phyloP scores from a whole-genome alignment of 1,284 basidiomycete genomes.

The Lentinula novae-zelandiae region DNA sequence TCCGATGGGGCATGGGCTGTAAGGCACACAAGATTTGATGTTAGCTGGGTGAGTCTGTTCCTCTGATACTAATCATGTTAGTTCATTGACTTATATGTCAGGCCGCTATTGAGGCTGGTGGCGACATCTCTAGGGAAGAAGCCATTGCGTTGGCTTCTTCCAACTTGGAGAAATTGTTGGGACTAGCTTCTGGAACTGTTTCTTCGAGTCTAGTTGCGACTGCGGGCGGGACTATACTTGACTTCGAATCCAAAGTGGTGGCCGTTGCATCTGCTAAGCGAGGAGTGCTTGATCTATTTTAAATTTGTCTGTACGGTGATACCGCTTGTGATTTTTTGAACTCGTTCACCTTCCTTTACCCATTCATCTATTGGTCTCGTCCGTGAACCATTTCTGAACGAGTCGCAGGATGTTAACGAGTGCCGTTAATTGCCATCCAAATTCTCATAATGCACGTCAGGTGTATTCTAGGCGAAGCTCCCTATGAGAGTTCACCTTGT shows the following conservation, averaged over 20 bases:
- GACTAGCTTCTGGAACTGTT: slow-evolving; percentile 24
- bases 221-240: slow-evolving; percentile 48
- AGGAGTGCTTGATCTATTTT: slow-evolving; percentile 43
- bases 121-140: slow-evolving; percentile 43
- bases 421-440: neutral
- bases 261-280: slow-evolving; percentile 52
- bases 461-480: neutral
- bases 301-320: neutral
- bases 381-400: too few relatives aligned
- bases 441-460: neutral
- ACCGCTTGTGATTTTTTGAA: too few relatives aligned
- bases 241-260: slow-evolving; percentile 57
- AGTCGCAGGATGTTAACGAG: too few relatives aligned
- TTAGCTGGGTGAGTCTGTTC: slow-evolving; percentile 39
- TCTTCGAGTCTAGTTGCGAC: slow-evolving; percentile 62
- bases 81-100: slow-evolving; percentile 5
- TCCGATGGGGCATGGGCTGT: slow-evolving; percentile 40
- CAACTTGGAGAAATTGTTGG: slow-evolving; percentile 59
- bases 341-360: too few relatives aligned
- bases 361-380: too few relatives aligned
- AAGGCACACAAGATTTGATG: slow-evolving; percentile 50
- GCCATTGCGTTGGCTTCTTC: slow-evolving; percentile 59
- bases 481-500: neutral
- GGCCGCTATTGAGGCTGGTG: slow-evolving; percentile 25
- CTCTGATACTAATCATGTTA: neutral